A percentile compares a stretch with the other conserved stretches of the same genome.
Evolutionary conservation across 345 rosid genomes (phyloP).

Genomic region (Theobroma cacao): DNA sequence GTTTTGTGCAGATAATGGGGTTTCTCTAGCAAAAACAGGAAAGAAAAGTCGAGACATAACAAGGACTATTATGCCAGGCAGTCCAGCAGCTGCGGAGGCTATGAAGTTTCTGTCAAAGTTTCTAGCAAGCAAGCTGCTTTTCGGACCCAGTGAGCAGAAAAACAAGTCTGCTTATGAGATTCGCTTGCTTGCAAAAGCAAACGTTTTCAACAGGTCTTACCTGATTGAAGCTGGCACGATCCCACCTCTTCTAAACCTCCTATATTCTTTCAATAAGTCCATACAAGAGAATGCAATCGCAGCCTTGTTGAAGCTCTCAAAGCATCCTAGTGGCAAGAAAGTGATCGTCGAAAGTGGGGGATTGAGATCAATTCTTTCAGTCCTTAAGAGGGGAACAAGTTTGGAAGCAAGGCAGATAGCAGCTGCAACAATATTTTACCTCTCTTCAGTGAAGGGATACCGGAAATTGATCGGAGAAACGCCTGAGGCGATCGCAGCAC

Average conservation of each 20-base stretch:
- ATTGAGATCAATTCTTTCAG: constrained; percentile 39
- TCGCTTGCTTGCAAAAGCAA: constrained; percentile 59
- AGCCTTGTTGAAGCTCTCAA: constrained; percentile 69
- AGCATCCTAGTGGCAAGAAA: constrained; percentile 53
- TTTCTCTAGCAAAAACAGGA: constrained; percentile 34
- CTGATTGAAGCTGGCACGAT: constrained; percentile 60
- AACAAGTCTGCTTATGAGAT: constrained; percentile 64
- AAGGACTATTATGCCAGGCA: constrained; percentile 46
- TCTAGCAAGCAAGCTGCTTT: constrained; percentile 52
- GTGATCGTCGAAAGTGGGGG: constrained; percentile 58
- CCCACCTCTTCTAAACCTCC: constrained; percentile 48
- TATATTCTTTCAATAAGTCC: constrained; percentile 26
- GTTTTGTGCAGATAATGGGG: constrained; percentile 46
- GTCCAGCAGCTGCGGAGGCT: constrained; percentile 50
- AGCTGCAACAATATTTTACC: constrained; percentile 68
- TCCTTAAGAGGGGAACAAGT: constrained; percentile 50
- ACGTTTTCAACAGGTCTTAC: constrained; percentile 57
- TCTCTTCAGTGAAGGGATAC: constrained; percentile 58
- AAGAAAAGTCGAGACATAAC: constrained; percentile 37
- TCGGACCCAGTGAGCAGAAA: constrained; percentile 49
- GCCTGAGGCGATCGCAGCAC: constrained; percentile 49
- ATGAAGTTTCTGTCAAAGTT: constrained; percentile 44
- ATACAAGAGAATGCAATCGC: constrained; percentile 60
- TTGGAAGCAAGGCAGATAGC: constrained; percentile 62
- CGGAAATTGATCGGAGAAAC: constrained; percentile 58